Base-by-base conservation (phyloP, 2,329 filamentous ascomycete genomes). In the Ophiostoma piceae region DNA sequence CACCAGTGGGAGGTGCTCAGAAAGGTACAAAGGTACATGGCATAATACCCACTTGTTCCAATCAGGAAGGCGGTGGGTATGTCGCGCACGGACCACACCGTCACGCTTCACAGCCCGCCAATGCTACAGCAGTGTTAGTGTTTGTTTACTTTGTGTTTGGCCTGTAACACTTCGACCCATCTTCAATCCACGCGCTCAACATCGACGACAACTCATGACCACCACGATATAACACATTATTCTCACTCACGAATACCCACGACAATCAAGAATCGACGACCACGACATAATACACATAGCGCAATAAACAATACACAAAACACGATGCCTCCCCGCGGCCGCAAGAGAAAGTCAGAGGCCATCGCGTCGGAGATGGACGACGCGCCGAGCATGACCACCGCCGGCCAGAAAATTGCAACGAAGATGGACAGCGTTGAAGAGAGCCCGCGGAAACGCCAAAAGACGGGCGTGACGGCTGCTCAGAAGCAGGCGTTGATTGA, bases 401-500 rank as follows among this genome's bases (percentile, higher is more conserved):
- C 70, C 47, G 71, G 73, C 67, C 75, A 78, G 70, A 76, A 68
- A 37, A 70, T 78, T 35, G 76, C 79, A 5, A 79, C 78, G 14
- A 79, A 79, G 71, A 75, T 73, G 32, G 76, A 74, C 54, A 76
- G 74, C 26, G 79, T 79, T 39, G 72, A 80, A 77, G 73, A 82
- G 81, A 90, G 87, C 75, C 89, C 90, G 1, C 84, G 85, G 69
- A 89, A 85, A 79, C 90, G 86, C 80, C 84, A 80, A 73, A 84
- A 81, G 75, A 80, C 85, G 71, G 87, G 84, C 62, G 85, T 94
- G 73, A 88, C 88, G 2, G 78, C 86, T 70, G 83, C 84, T 57
- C 92, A 96, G 78, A 97, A 96, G 79, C 91, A 95, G 79, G 90
- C 91, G 12, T 82, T 97, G 68, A 90, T 97, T 71, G 92, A 97